Base-by-base conservation (phyloP, 768 basidiomycete species). In the Rhizopogon sp. region DNA sequence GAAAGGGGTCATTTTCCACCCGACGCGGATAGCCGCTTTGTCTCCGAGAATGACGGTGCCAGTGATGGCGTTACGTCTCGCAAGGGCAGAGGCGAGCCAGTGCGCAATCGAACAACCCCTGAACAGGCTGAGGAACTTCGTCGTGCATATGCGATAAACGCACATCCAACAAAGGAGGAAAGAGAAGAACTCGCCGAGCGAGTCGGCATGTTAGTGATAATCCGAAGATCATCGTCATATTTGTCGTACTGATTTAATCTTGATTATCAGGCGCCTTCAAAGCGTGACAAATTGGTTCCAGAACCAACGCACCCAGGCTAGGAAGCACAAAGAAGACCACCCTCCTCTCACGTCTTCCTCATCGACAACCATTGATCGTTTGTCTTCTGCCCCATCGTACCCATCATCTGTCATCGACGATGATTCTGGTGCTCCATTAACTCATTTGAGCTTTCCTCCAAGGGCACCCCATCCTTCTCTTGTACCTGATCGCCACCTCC, bases 271-370 rank as follows among this genome's bases (percentile, higher is more conserved):
- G 87, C 85, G 81, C 59, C 79, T 86, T 71, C 83, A 88, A 70
- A 87, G 83, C 54, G 83, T 91, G 55, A 89, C 85, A 1, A 90
- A 91, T 65, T 90, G 89, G 90, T 91, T 91, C 68, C 88, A 90
- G 76, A 89, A 90, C 63, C 88, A 91, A 64, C 87, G 87, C 62
- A 88, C 83, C 67, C 78, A 85, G 59, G 82, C 86, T 33, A 87
- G 85, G 74, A 87, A 87, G 72, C 79, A 78, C 61, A 80, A 76
- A 60, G 84, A 87, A 58, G 84, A 85, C 49, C 64, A 43, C 54
- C 68, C 35, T 11, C 61, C 50, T 10, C 62, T 62, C 57, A 65
- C 43, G 37, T 65, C 46, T 62, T 66, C 50, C 2, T 43, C 55
- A 51, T 62, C 55, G 52, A 59, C 54, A 65, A 64, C 58, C 63